Percentiles rank a stretch among this genome's conserved stretches.
Evolutionary conservation across 169 alveolate species (phyloP).

Genomic region (Theileria orientalis): DNA sequence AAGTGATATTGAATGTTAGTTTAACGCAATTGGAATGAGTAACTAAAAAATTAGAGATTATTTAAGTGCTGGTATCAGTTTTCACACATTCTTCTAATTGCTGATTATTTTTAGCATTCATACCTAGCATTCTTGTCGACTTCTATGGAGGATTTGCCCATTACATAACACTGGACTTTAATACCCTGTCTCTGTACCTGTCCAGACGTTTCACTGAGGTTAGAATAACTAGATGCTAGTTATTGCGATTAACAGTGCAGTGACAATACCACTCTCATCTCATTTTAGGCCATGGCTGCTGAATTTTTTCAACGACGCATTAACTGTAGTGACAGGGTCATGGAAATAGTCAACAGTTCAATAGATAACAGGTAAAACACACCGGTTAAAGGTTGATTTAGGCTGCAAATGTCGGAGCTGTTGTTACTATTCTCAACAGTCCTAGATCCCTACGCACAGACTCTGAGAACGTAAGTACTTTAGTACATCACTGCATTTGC

Average conservation of each 20-base stretch:
- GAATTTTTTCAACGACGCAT: slow-evolving; percentile 51
- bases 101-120: slow-evolving; percentile 18
- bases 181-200: slow-evolving; percentile 28
- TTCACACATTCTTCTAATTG: too few species aligned
- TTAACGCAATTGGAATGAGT: not conserved
- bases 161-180: slow-evolving; percentile 39
- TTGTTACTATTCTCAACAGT: slow-evolving; percentile 17
- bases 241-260: too few species aligned
- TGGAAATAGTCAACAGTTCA: slow-evolving; percentile 38
- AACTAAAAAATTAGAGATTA: too few species aligned
- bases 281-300: slow-evolving; percentile 12
- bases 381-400: not conserved
- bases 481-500: not conserved
- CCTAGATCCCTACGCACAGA: slow-evolving; percentile 22
- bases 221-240: too few species aligned
- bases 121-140: slow-evolving; percentile 54
- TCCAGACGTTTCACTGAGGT: slow-evolving; percentile 38
- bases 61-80: too few species aligned
- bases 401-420: slow-evolving; percentile 14
- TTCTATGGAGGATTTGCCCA: slow-evolving; percentile 58
- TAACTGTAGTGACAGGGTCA: slow-evolving; percentile 22
- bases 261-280: too few species aligned
- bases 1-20: slow-evolving; percentile 50
- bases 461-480: slow-evolving; percentile 18
- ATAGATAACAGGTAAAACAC: slow-evolving; percentile 25